A percentile compares a stretch with the other conserved stretches of the same genome.
Evolutionary conservation across 1,284 basidiomycete species (phyloP).

Genomic region (Cerioporus squamosus): DNA sequence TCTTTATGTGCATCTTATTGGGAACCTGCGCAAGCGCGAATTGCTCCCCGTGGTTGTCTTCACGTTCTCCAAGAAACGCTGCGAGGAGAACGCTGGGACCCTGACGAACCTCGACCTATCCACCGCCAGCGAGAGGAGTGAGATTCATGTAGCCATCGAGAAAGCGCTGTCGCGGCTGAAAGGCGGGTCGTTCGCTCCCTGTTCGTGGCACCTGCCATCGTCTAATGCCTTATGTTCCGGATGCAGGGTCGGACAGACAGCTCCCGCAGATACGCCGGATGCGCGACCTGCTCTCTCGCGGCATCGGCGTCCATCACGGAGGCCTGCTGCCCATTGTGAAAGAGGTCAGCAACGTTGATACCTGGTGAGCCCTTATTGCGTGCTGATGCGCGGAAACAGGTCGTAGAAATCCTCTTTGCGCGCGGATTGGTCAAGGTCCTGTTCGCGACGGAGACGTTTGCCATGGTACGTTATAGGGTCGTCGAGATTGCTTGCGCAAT

Average conservation of each 20-base stretch:
- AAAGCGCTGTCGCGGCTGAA: constrained; percentile 91
- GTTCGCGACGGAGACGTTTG: constrained; percentile 99
- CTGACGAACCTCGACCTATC: constrained; percentile 91
- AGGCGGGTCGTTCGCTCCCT: constrained; percentile 52
- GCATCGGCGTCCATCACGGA: constrained; percentile 98
- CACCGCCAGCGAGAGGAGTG: constrained; percentile 90
- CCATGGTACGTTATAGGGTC: constrained; percentile 76
- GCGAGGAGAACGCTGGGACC: constrained; percentile 95
- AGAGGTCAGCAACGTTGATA: constrained; percentile 58
- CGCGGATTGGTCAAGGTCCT: constrained; percentile 96
- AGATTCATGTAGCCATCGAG: constrained; percentile 95
- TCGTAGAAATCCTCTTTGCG: constrained; percentile 96
- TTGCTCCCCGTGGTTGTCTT: constrained; percentile 96
- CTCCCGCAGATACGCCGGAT: constrained; percentile 96
- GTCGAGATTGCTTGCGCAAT: too few relatives aligned
- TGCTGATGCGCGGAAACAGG: constrained; percentile 46
- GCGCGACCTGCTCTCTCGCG: constrained; percentile 88
- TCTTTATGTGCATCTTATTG: constrained; percentile 92
- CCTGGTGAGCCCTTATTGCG: too few relatives aligned
- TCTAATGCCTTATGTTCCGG: constrained; percentile 1
- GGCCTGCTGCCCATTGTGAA: constrained; percentile 97
- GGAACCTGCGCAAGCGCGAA: constrained; percentile 82
- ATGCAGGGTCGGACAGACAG: constrained; percentile 84
- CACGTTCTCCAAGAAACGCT: constrained; percentile 95
- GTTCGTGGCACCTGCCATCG: background rate